Base-by-base conservation (phyloP, 2,329 filamentous ascomycete genomes). In the Pseudocercospora vitis region DNA sequence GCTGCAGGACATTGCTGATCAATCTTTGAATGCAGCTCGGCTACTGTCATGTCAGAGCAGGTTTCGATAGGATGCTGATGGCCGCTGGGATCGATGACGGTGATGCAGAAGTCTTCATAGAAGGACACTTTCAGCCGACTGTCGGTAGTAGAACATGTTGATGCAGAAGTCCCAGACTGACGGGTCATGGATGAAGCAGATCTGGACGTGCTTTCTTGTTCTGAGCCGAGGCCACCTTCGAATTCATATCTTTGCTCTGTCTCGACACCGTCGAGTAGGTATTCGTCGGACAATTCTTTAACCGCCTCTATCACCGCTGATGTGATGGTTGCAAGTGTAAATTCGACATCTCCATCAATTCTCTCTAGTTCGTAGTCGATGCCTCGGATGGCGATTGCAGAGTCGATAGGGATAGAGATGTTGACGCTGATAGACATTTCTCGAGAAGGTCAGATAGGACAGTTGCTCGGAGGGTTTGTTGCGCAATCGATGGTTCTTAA, bases 281-380 rank as follows among this genome's bases (percentile, higher is more conserved):
- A 47, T 42, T 44, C 46, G 26, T 52, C 48, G 12, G 54, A 50
- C 2, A 59, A 49, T 1, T 39, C 33, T 11, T 57, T 55, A 14
- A 59, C 31, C 14, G 57, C 57, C 29, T 49, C 48, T 23, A 59
- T 59, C 29, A 59, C 52, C 4, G 45, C 46, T 19, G 37, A 44
- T 12, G 51, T 51, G 51, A 59, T 53, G 14, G 46, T 51, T 23
- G 52, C 45, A 4, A 59, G 46, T 11, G 55, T 50, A 21, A 55
- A 47, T 42, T 55, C 52, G 31, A 55, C 47, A 9, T 55, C 52
- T 3, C 52, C 48, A 39, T 56, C 50, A 5, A 53, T 33, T 21
- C 45, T 39, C 39, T 56, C 53, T 16, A 56, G 46, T 5, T 48
- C 46, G 23, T 50, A 56, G 29, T 52, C 42, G 29, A 56, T 52